These are phyloP conservation scores for Parachlorella kessleri DNA, from an alignment of 139 green algal genomes.

Conservation along the genomic window DNA sequence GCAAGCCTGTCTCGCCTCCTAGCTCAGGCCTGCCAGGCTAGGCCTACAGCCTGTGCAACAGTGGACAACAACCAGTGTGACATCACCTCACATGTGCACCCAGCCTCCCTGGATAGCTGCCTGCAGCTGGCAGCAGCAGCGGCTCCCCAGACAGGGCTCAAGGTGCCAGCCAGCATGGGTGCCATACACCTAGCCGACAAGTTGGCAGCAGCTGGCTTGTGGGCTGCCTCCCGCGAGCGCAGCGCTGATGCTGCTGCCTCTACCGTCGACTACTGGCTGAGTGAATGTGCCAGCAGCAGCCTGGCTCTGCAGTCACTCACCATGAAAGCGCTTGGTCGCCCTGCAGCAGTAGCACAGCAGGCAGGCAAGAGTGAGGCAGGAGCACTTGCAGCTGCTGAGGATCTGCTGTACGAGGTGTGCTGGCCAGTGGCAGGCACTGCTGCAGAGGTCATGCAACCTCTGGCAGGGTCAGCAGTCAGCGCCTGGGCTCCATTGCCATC, in stretches of 20 bases:
- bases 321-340: constrained; percentile 12
- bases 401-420: constrained; percentile 33
- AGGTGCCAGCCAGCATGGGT: constrained; percentile 23
- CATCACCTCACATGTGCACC: constrained; percentile 38
- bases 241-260: neutral
- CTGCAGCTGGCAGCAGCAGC: constrained; percentile 62
- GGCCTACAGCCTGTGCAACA: constrained; percentile 2
- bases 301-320: constrained; percentile 13
- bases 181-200: constrained; percentile 3
- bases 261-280: constrained; percentile 25
- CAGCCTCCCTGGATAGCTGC: constrained; percentile 57
- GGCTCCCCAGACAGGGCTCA: neutral
- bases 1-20: no score
- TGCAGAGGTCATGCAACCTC: neutral
- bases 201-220: neutral
- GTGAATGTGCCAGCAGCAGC: neutral
- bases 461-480: no score
- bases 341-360: neutral
- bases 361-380: neutral
- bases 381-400: constrained; percentile 4
- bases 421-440: constrained; percentile 23
- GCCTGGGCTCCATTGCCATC: no score
- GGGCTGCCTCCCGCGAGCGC: constrained; percentile 15
- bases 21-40: no score
- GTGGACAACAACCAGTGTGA: constrained; percentile 19